Evolutionary conservation across 2,329 filamentous ascomycete species (phyloP).

Genomic region (Ambrosiella cleistominuta): DNA sequence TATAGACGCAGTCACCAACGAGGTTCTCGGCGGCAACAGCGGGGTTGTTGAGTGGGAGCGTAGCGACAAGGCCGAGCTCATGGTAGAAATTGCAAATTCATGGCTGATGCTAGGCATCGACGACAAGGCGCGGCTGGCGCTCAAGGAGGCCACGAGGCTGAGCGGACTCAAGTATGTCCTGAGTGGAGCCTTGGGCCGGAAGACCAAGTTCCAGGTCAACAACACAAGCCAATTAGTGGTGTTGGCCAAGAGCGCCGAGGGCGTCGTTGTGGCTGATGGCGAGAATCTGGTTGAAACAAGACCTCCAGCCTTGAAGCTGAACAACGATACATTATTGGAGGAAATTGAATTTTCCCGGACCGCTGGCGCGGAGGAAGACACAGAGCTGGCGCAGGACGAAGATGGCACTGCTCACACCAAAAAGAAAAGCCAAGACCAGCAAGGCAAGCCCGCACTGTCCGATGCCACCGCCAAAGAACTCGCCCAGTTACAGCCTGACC

Average conservation of each 20-base stretch:
- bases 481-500: conserved; percentile 49
- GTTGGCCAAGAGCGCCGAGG: conserved; percentile 54
- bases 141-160: conserved; percentile 47
- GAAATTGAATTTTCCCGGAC: conserved; percentile 49
- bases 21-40: conserved; percentile 20
- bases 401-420: conserved; percentile 36
- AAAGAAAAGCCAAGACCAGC: no score
- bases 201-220: conserved; percentile 63
- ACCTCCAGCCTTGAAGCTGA: conserved; percentile 59
- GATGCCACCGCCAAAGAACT: conserved; percentile 26
- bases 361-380: conserved; percentile 27
- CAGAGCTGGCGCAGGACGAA: conserved; percentile 24
- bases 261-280: conserved; percentile 15
- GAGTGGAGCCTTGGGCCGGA: conserved; percentile 72
- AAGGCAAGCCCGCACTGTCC: not conserved
- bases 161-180: conserved; percentile 66
- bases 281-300: conserved; percentile 17
- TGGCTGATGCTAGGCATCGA: conserved; percentile 74
- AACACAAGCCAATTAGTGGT: conserved; percentile 81
- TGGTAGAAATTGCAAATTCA: conserved; percentile 68
- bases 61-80: conserved; percentile 46
- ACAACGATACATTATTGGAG: conserved; percentile 87
- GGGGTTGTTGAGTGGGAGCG: conserved; percentile 23
- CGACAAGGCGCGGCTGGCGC: conserved; percentile 50
- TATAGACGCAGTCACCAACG: conserved; percentile 25